Base-by-base conservation (phyloP, 768 basidiomycete genomes). In the Boletus tylopilopsis region DNA sequence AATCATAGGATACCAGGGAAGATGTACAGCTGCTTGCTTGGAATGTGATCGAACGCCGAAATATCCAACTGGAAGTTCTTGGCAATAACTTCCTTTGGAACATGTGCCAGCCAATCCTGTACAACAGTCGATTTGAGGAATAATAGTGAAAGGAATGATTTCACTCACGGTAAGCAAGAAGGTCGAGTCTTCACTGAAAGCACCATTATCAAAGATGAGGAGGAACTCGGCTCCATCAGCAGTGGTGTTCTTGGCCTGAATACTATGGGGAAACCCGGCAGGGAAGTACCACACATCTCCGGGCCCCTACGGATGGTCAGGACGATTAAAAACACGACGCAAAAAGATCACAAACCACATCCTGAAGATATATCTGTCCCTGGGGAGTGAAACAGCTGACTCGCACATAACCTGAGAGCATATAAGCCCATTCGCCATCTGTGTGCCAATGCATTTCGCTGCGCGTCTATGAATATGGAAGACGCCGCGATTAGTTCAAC, bases 31-130 rank as follows among this genome's bases (percentile, higher is more conserved):
- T 80, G 76, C 4, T 64, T 54, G 37, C 71, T 64, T 2, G 83
- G 81, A 29, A 85, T 77, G 38, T 79, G 70, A 49, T 82, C 72
- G 49, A 82, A 83, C 4, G 74, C 70, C 32, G 76, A 66, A 4
- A 71, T 70, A 41, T 64, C 58, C 6, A 72, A 60, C 32, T 76
- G 74, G 61, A 86, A 85, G 63, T 85, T 86, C 68, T 84, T 84
- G 15, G 81, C 81, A 3, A 85, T 65, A 0, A 82, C 78, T 38
- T 76, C 73, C 53, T 75, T 71, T 10, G 81, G 80, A 15, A 80
- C 71, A 56, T 86, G 85, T 4, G 84, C 73, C 21, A 85, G 69
- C 82, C 85, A 87, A 51, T 87, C 84, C 49, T 83, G 78, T 16
- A 48, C 45, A 12, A 46, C n/a, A 29, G 24, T 30, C 27, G 10